Percentiles rank a stretch among this genome's conserved stretches.
Conservation (phyloP, 2,329 filamentous ascomycete species). For the Elsinoe batatas region DNA sequence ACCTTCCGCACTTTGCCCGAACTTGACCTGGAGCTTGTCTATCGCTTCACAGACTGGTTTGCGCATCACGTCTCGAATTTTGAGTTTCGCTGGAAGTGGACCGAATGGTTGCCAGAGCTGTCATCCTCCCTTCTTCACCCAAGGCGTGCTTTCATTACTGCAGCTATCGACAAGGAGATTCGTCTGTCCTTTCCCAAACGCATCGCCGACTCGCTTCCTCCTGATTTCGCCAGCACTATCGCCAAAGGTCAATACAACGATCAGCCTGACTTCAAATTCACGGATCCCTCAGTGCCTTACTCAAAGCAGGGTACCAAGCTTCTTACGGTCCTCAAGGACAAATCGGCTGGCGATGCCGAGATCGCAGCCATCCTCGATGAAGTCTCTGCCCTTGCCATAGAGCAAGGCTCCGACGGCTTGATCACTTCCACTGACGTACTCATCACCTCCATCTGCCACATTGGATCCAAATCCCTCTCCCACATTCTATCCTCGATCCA, state of each 20-base stretch:
- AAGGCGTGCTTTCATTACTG: constrained; percentile 85
- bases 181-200: constrained; percentile 91
- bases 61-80: constrained; percentile 97
- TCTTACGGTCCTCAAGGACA: constrained; percentile 67
- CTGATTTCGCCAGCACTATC: constrained; percentile 71
- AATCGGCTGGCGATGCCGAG: constrained; percentile 67
- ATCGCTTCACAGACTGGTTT: constrained; percentile 95
- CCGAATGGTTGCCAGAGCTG: constrained; percentile 88
- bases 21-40: constrained; percentile 77
- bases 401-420: constrained; percentile 60
- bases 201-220: constrained; percentile 85
- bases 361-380: constrained; percentile 71
- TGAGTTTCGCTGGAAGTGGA: constrained; percentile 99
- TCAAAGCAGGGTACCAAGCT: constrained; percentile 76
- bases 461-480: constrained; percentile 90
- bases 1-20: constrained; percentile 73
- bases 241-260: constrained; percentile 85
- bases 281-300: constrained; percentile 65
- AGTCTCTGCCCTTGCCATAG: constrained; percentile 69
- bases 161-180: constrained; percentile 91
- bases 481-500: constrained; percentile 95
- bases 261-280: constrained; percentile 90
- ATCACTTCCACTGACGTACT: constrained; percentile 88
- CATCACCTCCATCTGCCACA: constrained; percentile 83
- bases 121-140: constrained; percentile 67